Conservation (phyloP, 805 yeast genomes). For the Candida chilensis region DNA sequence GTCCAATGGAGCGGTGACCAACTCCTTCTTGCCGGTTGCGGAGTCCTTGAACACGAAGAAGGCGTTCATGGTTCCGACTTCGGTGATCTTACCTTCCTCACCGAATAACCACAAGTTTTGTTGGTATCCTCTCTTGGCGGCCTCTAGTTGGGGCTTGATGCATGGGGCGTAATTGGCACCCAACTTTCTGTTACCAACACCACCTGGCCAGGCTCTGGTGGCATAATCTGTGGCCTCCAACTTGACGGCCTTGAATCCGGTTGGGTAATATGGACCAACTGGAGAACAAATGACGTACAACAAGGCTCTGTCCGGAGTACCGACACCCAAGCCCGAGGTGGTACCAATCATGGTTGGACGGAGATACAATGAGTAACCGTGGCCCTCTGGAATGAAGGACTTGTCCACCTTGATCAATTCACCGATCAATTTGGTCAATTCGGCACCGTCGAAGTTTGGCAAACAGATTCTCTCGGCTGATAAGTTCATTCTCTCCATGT, state of each 20-base stretch:
- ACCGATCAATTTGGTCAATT: slow-evolving; percentile 66
- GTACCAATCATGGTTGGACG: slow-evolving; percentile 97
- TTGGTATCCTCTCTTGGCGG: slow-evolving; percentile 86
- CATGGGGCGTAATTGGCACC: slow-evolving; percentile 99
- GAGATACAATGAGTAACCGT: slow-evolving; percentile 85
- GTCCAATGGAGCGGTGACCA: slow-evolving; percentile 93
- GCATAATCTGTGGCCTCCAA: slow-evolving; percentile 95
- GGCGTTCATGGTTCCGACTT: slow-evolving; percentile 96
- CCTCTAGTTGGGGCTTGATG: slow-evolving; percentile 81
- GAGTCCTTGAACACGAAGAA: slow-evolving; percentile 77
- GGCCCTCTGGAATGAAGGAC: slow-evolving; percentile 72
- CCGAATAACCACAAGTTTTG: slow-evolving; percentile 97
- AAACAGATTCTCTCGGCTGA: slow-evolving; percentile 85
- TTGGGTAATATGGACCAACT: slow-evolving; percentile 92
- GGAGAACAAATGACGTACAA: slow-evolving; percentile 88
- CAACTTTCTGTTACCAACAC: slow-evolving; percentile 90
- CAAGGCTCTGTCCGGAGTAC: slow-evolving; percentile 72
- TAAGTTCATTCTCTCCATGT: slow-evolving; percentile 84
- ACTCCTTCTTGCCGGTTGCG: slow-evolving; percentile 77
- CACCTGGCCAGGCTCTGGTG: slow-evolving; percentile 99
- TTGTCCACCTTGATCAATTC: slow-evolving; percentile 69
- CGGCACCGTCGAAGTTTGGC: slow-evolving; percentile 78
- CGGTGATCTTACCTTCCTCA: slow-evolving; percentile 79
- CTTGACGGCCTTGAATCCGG: slow-evolving; percentile 92
- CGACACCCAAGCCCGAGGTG: slow-evolving; percentile 79